A percentile compares a stretch with the other conserved stretches of the same genome.
These are phyloP conservation scores for Pulveroboletus sp. DNA, from an alignment of 768 basidiomycete genomes.

Conservation along the genomic window DNA sequence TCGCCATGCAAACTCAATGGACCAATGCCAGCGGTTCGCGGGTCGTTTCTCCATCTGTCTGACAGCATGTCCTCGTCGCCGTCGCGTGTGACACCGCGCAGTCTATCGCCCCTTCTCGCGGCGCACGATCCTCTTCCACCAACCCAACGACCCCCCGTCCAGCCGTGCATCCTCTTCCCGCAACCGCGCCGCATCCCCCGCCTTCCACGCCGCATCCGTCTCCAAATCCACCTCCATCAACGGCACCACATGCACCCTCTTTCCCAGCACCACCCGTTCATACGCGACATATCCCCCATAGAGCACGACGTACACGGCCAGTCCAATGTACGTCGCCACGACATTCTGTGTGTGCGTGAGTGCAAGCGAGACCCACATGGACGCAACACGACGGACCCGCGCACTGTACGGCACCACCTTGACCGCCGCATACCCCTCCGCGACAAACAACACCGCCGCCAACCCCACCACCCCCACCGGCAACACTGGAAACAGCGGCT, in stretches of 20 bases:
- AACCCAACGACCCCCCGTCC: neutral
- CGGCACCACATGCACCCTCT: conserved; percentile 39
- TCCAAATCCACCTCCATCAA: conserved; percentile 45
- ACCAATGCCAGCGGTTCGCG: too few relatives aligned
- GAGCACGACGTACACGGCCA: conserved; percentile 44
- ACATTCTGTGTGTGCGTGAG: conserved; percentile 40
- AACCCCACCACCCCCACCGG: conserved; percentile 50
- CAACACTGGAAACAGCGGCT: conserved; percentile 54
- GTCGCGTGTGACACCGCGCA: too few relatives aligned
- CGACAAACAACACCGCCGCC: conserved; percentile 50
- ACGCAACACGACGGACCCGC: conserved; percentile 36
- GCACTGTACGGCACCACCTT: conserved; percentile 42
- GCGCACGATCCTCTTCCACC: conserved; percentile 3
- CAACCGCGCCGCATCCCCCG: conserved; percentile 39
- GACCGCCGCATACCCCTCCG: conserved; percentile 52
- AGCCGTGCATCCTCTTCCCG: conserved; percentile 31
- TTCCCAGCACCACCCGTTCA: conserved; percentile 33
- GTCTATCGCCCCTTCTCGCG: too few relatives aligned
- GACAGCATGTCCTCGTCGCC: too few relatives aligned
- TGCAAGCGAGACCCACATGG: neutral
- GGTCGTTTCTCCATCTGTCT: too few relatives aligned
- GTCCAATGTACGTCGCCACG: conserved; percentile 54
- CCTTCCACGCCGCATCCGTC: conserved; percentile 53
- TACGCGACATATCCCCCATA: conserved; percentile 44
- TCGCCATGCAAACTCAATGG: too few relatives aligned